Base-by-base conservation (phyloP, 2,329 filamentous ascomycete genomes). In the Aureobasidium uvarum region DNA sequence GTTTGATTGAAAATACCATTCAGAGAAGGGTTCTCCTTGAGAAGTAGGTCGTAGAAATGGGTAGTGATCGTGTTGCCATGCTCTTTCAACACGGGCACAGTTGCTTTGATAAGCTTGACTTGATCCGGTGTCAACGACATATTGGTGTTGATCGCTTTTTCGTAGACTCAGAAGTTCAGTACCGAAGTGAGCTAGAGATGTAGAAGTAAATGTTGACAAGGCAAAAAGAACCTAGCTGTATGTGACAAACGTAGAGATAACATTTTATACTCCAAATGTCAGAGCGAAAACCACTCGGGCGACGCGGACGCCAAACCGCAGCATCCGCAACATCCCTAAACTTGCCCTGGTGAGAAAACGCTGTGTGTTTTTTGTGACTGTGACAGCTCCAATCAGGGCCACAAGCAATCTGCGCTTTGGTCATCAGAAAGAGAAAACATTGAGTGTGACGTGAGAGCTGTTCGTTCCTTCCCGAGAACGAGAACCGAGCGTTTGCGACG, bases 11-110 rank as follows among this genome's bases (percentile, higher is more conserved):
- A 92, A 76, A 89, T 80, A 75, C 87, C 83, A 71, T 87, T 84
- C 38, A 92, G 83, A 51, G 86, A 83, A 0, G 89, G 89, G 67
- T 91, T 81, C 45, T 85, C 85, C 13, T 74, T 73, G 28, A 92
- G 79, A 80, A 92, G 85, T 72, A 85, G 86, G 67, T 81, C 80
- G 80, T 93, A 92, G 79, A 93, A 92, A 69, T 84, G 81, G n/a
- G 81, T 81, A 6, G 89, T 88, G 74, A 92, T 90, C 68, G 82
- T 80, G 68, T 84, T 82, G 73, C 90, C 90, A 73, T 91, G 85
- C 67, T 87, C 81, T 25, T 83, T 82, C 3, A 92, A 82, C 39
- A 88, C 83, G 2, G 89, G 89, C 66, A 90, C 85, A 6, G 89
- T 92, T 60, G 86, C 82, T 75, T 86, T 88, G 76, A 92, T 86